Evolutionary conservation across 1,284 basidiomycete species (phyloP).

Genomic region (Retiboletus fuscus): DNA sequence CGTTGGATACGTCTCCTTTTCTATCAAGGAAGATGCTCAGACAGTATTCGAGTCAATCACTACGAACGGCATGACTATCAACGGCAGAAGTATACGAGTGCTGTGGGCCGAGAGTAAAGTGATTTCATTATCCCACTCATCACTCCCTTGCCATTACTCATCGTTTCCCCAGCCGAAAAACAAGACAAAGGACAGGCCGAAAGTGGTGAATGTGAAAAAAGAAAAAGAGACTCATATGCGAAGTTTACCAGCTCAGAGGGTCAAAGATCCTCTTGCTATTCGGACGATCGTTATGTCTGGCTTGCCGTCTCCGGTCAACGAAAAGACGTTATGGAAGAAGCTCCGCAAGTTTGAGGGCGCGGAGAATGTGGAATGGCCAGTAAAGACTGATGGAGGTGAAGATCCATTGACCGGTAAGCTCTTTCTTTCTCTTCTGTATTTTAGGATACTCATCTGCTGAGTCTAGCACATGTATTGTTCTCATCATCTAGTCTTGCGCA

Average conservation of each 20-base stretch:
- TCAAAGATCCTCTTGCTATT: conserved; percentile 80
- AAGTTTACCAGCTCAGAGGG: conserved; percentile 50
- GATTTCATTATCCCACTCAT: conserved; percentile 16
- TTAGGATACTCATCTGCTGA: conserved; percentile 40
- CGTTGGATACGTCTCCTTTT: conserved; percentile 97
- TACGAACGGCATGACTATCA: conserved; percentile 66
- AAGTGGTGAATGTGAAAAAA: conserved; percentile 47
- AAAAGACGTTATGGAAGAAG: conserved; percentile 89
- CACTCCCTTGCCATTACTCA: conserved; percentile 13
- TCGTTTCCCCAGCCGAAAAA: conserved; percentile 52
- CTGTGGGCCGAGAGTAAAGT: conserved; percentile 87
- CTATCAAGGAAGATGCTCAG: conserved; percentile 90
- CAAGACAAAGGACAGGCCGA: conserved; percentile 51
- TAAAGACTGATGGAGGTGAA: conserved; percentile 60
- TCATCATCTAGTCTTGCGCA: conserved; percentile 77
- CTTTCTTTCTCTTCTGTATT: conserved; percentile 16
- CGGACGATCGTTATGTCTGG: conserved; percentile 85
- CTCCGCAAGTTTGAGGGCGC: conserved; percentile 82
- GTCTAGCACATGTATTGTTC: conserved; percentile 82
- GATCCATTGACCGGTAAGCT: conserved; percentile 52
- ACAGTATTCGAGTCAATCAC: conserved; percentile 73
- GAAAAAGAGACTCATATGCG: conserved; percentile 49
- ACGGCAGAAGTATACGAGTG: conserved; percentile 78
- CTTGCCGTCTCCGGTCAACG: conserved; percentile 74
- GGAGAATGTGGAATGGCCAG: conserved; percentile 78